phyloP scores from a whole-genome alignment of 2,329 filamentous ascomycete genomes.

The Microcyclospora tardicrescens region DNA sequence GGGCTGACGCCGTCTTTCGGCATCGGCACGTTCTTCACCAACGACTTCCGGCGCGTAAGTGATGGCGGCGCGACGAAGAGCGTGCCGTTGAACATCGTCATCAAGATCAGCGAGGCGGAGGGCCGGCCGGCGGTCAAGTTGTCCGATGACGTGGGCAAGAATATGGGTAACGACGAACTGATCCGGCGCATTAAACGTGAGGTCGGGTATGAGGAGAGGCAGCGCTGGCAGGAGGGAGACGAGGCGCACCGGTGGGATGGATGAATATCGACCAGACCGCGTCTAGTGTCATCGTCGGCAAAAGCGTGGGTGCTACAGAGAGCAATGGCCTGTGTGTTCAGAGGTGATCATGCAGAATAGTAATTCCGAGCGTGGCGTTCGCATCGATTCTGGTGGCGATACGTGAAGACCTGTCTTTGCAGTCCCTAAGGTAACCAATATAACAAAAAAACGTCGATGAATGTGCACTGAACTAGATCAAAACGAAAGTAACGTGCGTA shows the following conservation, averaged over 20 bases:
- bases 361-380: too few relatives aligned
- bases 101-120: conserved; percentile 79
- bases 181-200: conserved; percentile 73
- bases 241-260: conserved; percentile 72
- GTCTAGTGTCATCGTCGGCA: too few relatives aligned
- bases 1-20: conserved; percentile 84
- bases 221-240: conserved; percentile 69
- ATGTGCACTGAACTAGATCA: too few relatives aligned
- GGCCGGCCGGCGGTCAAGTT: conserved; percentile 84
- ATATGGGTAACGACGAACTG: conserved; percentile 71
- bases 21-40: conserved; percentile 85
- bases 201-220: conserved; percentile 68
- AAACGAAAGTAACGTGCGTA: too few relatives aligned
- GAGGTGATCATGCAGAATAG: too few relatives aligned
- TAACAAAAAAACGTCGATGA: too few relatives aligned
- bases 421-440: too few relatives aligned
- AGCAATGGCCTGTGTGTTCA: too few relatives aligned
- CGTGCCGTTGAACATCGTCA: conserved; percentile 88
- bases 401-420: too few relatives aligned
- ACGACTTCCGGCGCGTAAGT: conserved; percentile 65
- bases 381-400: too few relatives aligned
- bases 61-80: conserved; percentile 61
- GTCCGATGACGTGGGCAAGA: conserved; percentile 78
- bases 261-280: too few relatives aligned
- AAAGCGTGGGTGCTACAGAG: too few relatives aligned